Conservation (phyloP, 2,329 filamentous ascomycete genomes). For the Cryphonectria japonica region DNA sequence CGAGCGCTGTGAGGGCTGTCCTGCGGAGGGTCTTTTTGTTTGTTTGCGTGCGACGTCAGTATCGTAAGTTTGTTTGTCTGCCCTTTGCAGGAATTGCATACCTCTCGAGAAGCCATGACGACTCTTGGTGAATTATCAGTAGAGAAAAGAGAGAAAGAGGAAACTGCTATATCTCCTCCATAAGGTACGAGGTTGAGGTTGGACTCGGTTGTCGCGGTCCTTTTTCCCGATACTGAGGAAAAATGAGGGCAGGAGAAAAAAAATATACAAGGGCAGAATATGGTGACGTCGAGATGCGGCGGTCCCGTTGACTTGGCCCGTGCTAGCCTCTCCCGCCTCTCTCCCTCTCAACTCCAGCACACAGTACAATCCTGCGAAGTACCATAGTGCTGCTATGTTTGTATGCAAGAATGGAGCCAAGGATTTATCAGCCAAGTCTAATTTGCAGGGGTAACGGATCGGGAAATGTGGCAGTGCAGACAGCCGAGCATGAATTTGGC, state of each 20-base stretch:
- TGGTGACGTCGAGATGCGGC: background rate
- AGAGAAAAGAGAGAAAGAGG: background rate
- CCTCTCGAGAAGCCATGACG: conserved; percentile 28
- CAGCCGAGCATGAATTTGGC: background rate
- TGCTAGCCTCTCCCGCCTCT: background rate
- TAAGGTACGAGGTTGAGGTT: background rate
- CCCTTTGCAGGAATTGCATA: background rate
- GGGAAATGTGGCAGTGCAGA: conserved; percentile 2
- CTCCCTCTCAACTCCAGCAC: background rate
- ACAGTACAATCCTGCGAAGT: background rate
- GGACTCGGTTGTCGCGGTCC: background rate
- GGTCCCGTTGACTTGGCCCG: background rate
- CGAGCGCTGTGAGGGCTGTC: conserved; percentile 51
- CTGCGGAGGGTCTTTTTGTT: conserved; percentile 20
- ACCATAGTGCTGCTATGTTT: background rate
- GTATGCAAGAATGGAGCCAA: background rate
- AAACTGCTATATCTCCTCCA: background rate
- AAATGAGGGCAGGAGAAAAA: background rate
- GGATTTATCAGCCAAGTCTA: conserved; percentile 5
- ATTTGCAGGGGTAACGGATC: conserved; percentile 3
- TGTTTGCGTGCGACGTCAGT: background rate
- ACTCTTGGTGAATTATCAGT: background rate
- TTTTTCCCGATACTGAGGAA: background rate
- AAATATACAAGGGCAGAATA: background rate
- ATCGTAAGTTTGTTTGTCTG: background rate